Evolutionary conservation across 2,329 filamentous ascomycete genomes (phyloP).

Genomic region (Botrytis sinoallii): DNA sequence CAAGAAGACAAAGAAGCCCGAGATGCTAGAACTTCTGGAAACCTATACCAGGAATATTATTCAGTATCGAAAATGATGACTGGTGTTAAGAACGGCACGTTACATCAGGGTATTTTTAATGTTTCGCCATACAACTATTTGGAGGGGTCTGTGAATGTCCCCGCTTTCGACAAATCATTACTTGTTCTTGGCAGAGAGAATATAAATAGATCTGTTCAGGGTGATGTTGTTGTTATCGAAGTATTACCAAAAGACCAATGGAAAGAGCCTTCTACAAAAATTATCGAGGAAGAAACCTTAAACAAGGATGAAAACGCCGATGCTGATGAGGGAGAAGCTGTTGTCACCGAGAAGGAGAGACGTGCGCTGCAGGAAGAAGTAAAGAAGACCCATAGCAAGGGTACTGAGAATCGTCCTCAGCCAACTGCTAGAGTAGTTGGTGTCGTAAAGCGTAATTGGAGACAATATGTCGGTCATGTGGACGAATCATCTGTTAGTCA

Average conservation of each 20-base stretch:
- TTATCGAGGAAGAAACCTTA: conserved; percentile 88
- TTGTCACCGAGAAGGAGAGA: conserved; percentile 86
- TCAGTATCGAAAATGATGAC: conserved; percentile 92
- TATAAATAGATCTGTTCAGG: conserved; percentile 90
- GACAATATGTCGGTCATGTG: conserved; percentile 95
- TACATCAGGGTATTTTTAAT: conserved; percentile 95
- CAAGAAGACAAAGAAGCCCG: conserved; percentile 64
- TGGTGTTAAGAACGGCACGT: conserved; percentile 78
- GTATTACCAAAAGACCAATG: conserved; percentile 91
- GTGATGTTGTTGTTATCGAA: conserved; percentile 90
- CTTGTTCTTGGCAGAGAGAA: conserved; percentile 89
- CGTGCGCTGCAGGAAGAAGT: conserved; percentile 88
- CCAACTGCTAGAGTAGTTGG: conserved; percentile 92
- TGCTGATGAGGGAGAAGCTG: conserved; percentile 66
- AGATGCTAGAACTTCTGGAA: conserved; percentile 60
- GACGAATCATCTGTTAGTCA: conserved; percentile 80
- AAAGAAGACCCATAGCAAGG: conserved; percentile 75
- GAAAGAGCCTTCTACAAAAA: conserved; percentile 93
- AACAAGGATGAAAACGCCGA: conserved; percentile 95
- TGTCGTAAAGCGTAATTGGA: conserved; percentile 92
- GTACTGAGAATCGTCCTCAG: conserved; percentile 72
- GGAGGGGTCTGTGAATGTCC: conserved; percentile 86
- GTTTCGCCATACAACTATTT: conserved; percentile 98
- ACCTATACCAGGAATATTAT: conserved; percentile 85
- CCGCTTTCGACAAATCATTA: conserved; percentile 84